Base-by-base conservation (phyloP, 306 rosid species). In the Styphnolobium japonicum region DNA sequence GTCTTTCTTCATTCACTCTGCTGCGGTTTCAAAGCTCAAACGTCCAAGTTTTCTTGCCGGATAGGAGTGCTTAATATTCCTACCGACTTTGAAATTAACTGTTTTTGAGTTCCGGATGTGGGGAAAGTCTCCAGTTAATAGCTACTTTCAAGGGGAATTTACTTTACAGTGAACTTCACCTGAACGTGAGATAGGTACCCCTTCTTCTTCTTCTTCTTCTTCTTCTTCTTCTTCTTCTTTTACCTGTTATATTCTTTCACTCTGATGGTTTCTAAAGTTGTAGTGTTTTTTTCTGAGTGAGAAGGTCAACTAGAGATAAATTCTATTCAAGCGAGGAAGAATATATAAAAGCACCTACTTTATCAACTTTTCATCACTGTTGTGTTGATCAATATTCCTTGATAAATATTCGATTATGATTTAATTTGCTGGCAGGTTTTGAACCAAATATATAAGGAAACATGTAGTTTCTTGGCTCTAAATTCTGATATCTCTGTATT, bases 271-370 rank as follows among this genome's bases (percentile, higher is more conserved):
- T 65, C 1, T 55, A 0, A 21, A 21, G 15, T 67, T 63, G 18
- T 55, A n/a, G 19, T 16, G 1, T 5, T 37, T 21, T 42, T 21
- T 31, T 39, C 29, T 3, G n/a, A 4, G 43, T 45, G 40, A 14
- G 34, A 23, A 34, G 18, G 31, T 64, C 7, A 36, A 63, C 27
- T 8, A 4, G 34, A 36, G 6, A 11, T 34, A 57, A 31, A 58
- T 58, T 79, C 56, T 25, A 4, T 46, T n/a, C 45, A 14, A 48
- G 51, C 23, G 11, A 27, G 61, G 33, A 3, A 36, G 76, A 71
- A 80, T 76, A 45, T 71, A 52, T 19, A 37, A 11, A 65, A 52
- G 88, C 62, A 56, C 69, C 60, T 77, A n/a, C 69, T 61, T 40
- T 67, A 23, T 11, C 11, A 56, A 46, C 71, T 52, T 67, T 51